Evolutionary conservation across 495 filamentous ascomycete species (phyloP), one percentile per base, ranked within the genome.

Genomic region (Neurospora discreta): DNA sequence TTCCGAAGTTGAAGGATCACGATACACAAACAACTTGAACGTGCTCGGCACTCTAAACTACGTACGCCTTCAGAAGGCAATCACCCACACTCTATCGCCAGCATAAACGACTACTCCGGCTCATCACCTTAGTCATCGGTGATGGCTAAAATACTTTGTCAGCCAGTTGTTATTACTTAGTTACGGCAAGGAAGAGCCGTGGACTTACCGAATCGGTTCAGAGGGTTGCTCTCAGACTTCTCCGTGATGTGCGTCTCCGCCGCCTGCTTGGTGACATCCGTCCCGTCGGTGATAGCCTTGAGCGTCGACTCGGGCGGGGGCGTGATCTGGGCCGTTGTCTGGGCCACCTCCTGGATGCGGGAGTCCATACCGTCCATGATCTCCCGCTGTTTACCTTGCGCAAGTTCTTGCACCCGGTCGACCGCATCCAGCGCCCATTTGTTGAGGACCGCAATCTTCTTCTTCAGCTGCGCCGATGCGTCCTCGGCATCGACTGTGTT

Each of bases 231-330:
- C 69, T 30, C 18, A 23, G 23, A 41, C 39, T 42, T 42, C 18
- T 39, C 39, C 69, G 23, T 30, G 39, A 70, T 70, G 39, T 42
- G 15, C 69, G 41, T 18, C 23, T 15, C 0, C 15, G 69, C 69
- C 5, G 69, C 69, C 39, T 46, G 39, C 69, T 70, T 70, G n/a
- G 40, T 70, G 41, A 70, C 69, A 5, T 33, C 39, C n/a, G 69
- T 70, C 23, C 69, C 69, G 13, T 23, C 69, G 20, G 20, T 42
- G 40, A 70, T 70, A 20, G 69, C 69, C 69, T 70, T 70, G 69
- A 42, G 20, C 18, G 39, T 42, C 10, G 39, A 10, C 26, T 0
- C 39, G 20, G 38, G 69, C 26, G 10, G 69, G 11, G 69, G 69
- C 4, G 41, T 36, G 69, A 70, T 70, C 69, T 44, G 69, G 11